phyloP scores from a whole-genome alignment of 148 eudicot genomes.

The Polygonum aviculare region DNA sequence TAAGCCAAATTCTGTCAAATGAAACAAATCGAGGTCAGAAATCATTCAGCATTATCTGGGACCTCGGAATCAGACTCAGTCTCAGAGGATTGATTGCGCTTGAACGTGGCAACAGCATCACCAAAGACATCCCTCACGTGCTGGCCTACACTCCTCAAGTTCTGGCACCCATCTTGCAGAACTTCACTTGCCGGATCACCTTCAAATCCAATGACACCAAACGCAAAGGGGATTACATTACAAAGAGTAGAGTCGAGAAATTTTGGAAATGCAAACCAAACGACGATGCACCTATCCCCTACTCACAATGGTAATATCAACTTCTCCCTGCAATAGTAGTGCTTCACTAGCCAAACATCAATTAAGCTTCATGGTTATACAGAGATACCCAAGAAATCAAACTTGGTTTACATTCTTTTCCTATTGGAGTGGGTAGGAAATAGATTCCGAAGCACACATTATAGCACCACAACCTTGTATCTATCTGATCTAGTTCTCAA shows the following conservation, averaged over 20 bases:
- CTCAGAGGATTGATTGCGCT: conserved; percentile 12
- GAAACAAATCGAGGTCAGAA: neutral
- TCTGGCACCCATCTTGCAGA: conserved; percentile 54
- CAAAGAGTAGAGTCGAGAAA: neutral
- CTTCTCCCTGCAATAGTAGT: neutral
- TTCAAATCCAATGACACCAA: conserved; percentile 13
- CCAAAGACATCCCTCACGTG: conserved; percentile 57
- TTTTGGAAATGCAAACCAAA: neutral
- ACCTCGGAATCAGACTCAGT: conserved; percentile 9
- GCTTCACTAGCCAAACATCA: neutral
- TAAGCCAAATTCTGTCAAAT: neutral
- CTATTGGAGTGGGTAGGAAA: neutral
- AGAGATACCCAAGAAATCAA: neutral
- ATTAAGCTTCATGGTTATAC: neutral
- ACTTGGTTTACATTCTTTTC: neutral
- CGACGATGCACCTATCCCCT: neutral
- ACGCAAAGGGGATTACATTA: neutral
- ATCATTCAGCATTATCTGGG: conserved; percentile 13
- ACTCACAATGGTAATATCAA: neutral
- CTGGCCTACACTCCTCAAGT: conserved; percentile 46
- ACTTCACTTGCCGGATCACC: conserved; percentile 67
- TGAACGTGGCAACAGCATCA: conserved; percentile 42
- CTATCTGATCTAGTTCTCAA: neutral
- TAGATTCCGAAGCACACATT: neutral
- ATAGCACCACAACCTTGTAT: neutral